Base-by-base conservation (phyloP, 2,329 filamentous ascomycete species). In the Phialophora chinensis region DNA sequence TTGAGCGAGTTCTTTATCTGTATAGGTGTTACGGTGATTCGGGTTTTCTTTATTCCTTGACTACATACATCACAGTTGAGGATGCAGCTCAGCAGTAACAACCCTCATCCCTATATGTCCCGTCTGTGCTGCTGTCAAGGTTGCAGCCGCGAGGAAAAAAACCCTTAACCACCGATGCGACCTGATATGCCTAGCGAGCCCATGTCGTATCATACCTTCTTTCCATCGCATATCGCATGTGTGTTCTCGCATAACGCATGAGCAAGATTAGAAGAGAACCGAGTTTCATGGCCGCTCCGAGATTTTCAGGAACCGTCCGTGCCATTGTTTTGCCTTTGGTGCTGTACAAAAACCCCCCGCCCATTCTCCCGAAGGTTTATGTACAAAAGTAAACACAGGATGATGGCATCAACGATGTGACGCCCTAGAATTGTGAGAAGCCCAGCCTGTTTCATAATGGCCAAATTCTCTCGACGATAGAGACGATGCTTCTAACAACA, bases 331-430 rank as follows among this genome's bases (percentile, higher is more conserved):
- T 69, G 61, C 62, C 64, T 58, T 55, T 70, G 66, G 54, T 68
- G 68, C 68, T 70, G 68, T 70, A 70, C 68, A 70, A 52, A 60
- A 61, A 1, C 27, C 49, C 63, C 65, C 52, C 27, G 23, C 59
- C 47, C 59, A 17, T 53, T n/a, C 33, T 53, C n/a, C 59, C 47
- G 59, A 53, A 53, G 17, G 53, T 66, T 64, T 70, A 68, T 70
- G 68, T 70, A 70, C 68, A 70, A 35, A 52, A 53, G 59, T 56
- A 66, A 58, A 65, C 44, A 31, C n/a, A 58, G 50, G 35, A 56
- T 59, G 49, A 44, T 52, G 31, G 42, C 42, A 63, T 47, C 49
- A n/a, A 20, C 10, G 23, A 52, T 14, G 44, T 62, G 27, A 59
- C 50, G 56, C 61, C n/a, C 49, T 49, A 63, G 27, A 60, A 60